Base-by-base conservation (phyloP, 2,329 filamentous ascomycete genomes). In the Huntiella decipiens region DNA sequence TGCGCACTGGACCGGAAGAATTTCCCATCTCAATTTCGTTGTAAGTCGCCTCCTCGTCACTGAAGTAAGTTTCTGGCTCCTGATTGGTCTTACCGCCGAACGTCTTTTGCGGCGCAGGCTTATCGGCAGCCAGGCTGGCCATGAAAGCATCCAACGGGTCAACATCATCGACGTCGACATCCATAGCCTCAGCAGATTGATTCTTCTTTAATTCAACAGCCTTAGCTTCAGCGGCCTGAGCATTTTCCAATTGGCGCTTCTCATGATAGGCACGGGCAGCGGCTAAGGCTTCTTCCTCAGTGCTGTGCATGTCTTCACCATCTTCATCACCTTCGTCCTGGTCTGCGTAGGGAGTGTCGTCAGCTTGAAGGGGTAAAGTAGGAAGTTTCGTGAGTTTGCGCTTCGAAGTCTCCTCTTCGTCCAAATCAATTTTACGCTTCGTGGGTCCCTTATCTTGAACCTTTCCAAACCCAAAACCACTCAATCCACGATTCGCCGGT, bases 131-230 rank as follows among this genome's bases (percentile, higher is more conserved):
- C 3, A 77, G 67, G 50, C 72, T 74, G 44, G 77, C 80, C 91
- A 98, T 98, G 65, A 92, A 98, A n/a, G 86, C 88, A 63, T 98
- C 91, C 34, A 98, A 67, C 5, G 91, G 85, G 59, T 98, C 91
- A 33, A 91, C 64, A 47, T 76, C 69, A 31, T 63, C 61, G 47
- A 62, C 60, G 53, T 77, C 74, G 49, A 74, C 62, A 22, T 76
- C 68, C 73, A 78, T 79, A 32, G 63, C 56, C 32, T 70, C 67
- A 43, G 50, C 53, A 43, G 54, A 31, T 16, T 55, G 49, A 2
- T 53, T 46, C 11, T 53, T 54, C 13, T 54, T 51, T 11, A 47
- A 12, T 22, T 53, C 45, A 6, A 53, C 54, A 38, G 60, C 35
- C 38, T 44, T 45, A 13, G 51, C 28, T 19, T 41, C 45, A 16